Evolutionary conservation across 768 basidiomycete species (phyloP), one percentile per base, ranked within the genome.

Genomic region (Cyclocybe aegerita): DNA sequence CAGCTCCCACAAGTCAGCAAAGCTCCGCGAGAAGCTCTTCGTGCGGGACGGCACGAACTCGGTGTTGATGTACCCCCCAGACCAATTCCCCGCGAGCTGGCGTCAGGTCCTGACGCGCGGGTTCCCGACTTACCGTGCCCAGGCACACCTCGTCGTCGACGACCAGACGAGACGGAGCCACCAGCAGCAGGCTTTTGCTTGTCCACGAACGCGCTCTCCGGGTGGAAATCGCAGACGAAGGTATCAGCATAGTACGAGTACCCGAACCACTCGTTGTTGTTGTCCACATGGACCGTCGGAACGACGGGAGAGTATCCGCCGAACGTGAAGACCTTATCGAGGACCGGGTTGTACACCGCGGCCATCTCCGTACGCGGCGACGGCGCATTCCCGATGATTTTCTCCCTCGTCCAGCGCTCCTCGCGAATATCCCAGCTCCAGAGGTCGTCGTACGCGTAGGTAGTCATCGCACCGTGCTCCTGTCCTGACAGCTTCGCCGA

Each of bases 111-210:
- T 74, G 72, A 33, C 66, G 62, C 70, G 65, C 16, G 72, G 71
- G 7, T 73, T 74, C 62, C 72, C 74, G 1, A 72, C 70, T 7
- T 74, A 74, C 43, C 69, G 72, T 43, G 70, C 69, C 3, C 63
- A 66, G 32, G 47, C 66, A 5, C 51, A 60, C n/a, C 65, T 74
- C 35, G 38, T 69, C 39, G 57, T 63, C 9, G 72, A 74, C 53
- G 60, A 67, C 9, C 56, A 46, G 17, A 70, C 70, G 37, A 14
- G 42, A 44, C 11, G 46, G 32, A 12, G 32, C 17, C 9, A 14
- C 8, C 31, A 31, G 16, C 34, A 48, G 12, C 34, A 16, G 3
- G 14, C 14, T 1, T 35, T 17, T 10, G 46, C 17, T 9, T 50
- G 38, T 2, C 39, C n/a, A n/a, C 43, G 7, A 48, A 43, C 14